These are phyloP conservation scores for Arctostaphylos glauca DNA, from an alignment of 148 eudicot genomes.

Conservation along the genomic window DNA sequence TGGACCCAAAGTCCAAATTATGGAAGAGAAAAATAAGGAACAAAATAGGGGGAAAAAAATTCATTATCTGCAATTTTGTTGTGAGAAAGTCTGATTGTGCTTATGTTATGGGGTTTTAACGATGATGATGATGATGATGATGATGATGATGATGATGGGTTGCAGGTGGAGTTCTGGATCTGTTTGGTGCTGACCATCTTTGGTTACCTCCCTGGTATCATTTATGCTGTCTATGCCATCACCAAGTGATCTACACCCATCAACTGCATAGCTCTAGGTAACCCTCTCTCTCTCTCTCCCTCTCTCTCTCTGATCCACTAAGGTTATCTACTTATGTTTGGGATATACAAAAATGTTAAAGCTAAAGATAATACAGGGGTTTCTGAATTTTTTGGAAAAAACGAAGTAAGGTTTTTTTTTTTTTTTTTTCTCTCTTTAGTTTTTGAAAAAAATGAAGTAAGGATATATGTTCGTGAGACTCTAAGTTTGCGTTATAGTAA, in stretches of 20 bases:
- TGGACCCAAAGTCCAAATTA: background rate
- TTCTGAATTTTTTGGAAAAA: background rate
- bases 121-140: background rate
- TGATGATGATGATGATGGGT: background rate
- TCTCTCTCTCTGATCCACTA: background rate
- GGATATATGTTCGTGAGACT: too few relatives aligned
- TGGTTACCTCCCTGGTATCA: conserved; percentile 47
- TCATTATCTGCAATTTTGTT: background rate
- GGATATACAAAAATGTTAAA: too few relatives aligned
- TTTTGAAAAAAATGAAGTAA: background rate
- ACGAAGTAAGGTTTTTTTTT: background rate
- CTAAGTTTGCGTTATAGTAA: too few relatives aligned
- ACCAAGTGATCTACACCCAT: conserved; percentile 27
- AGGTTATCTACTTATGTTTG: too few relatives aligned
- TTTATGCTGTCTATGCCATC: conserved; percentile 43
- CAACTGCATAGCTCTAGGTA: background rate
- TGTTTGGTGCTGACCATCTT: conserved; percentile 43
- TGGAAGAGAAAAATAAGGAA: background rate
- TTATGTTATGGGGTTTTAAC: background rate
- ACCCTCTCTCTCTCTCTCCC: conserved; percentile 8
- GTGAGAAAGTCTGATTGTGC: background rate
- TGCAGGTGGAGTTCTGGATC: conserved; percentile 53
- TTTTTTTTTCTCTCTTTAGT: too few relatives aligned
- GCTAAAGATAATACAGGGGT: background rate
- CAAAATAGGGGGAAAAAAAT: background rate